Evolutionary conservation across 371 early-diverging fungal species (phyloP).

Genomic region (Mucor racemosus): DNA sequence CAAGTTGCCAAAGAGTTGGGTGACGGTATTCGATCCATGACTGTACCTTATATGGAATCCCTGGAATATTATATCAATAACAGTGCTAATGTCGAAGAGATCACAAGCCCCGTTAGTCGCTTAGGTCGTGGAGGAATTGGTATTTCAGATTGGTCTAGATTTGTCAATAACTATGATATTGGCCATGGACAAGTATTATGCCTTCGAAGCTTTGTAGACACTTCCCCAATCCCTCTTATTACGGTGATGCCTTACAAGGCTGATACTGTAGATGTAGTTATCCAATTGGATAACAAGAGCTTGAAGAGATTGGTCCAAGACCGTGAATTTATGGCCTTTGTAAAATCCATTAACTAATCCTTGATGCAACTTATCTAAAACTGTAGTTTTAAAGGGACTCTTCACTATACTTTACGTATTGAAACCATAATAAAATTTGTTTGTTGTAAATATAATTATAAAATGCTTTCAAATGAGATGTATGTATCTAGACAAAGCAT

Average conservation of each 20-base stretch:
- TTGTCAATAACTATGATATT: constrained; percentile 12
- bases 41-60: constrained; percentile 26
- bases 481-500: too few relatives aligned
- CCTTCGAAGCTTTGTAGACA: constrained; percentile 22
- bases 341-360: constrained; percentile 4
- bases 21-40: background rate
- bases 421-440: too few relatives aligned
- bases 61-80: constrained; percentile 24
- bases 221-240: constrained; percentile 19
- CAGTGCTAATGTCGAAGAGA: background rate
- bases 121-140: constrained; percentile 17
- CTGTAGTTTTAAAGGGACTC: too few relatives aligned
- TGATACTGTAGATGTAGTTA: constrained; percentile 10
- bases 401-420: too few relatives aligned
- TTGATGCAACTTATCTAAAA: too few relatives aligned
- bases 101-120: constrained; percentile 12
- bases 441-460: too few relatives aligned
- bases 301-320: constrained; percentile 20
- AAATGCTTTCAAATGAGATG: too few relatives aligned
- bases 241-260: constrained; percentile 14
- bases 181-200: constrained; percentile 11
- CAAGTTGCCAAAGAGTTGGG: constrained; percentile 13
- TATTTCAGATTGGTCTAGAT: constrained; percentile 26
- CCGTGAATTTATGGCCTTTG: constrained; percentile 13
- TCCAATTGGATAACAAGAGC: constrained; percentile 18